Base-by-base conservation (phyloP, 75 land plant species). In the Selaginella moellendorffii region DNA sequence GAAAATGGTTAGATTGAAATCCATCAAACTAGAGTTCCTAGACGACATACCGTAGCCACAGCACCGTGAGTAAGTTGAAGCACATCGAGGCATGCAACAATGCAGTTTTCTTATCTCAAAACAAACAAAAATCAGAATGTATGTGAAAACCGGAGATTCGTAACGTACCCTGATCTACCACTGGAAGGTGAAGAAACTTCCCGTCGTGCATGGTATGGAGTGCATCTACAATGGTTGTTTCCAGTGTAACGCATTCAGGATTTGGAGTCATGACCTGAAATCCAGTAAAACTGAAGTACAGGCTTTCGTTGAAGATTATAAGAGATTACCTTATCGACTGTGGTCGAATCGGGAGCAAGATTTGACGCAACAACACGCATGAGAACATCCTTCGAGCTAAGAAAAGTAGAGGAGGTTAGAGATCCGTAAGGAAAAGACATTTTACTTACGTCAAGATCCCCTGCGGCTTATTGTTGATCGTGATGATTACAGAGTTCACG, bases 191-290 rank as follows among this genome's bases (percentile, higher is more conserved):
- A 26, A 89, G 70, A 54, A 86, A 89, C 59, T 83, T 89, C 66
- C 90, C 96, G 76, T 89, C 90, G 65, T 86, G 96, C 96, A 89
- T 89, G 63, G 79, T 78, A 42, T 89, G 96, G 54, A 89, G 61
- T 53, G 96, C 90, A 79, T 86, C 96, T 64, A 89, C 87, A 29
- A 89, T 83, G 26, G 85, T 81, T 52, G 90, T 89, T 25, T 83
- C 85, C 36, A 72, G 22, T 12, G 79, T 76, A 68, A 84, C 88
- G 76, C 90, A 86, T 59, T 89, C 96, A 29, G 96, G 90, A 71
- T 86, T 86, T 27, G 79, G 84, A 21, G 90, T 89, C 96, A 89
- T 89, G 2, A 89, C 90, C 96, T 89, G 53, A 65, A 65, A 85
- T n/a, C n/a, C n/a, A n/a, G n/a, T n/a, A n/a, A n/a, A n/a, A n/a